Conservation (phyloP, 192 early-diverging fungal species). For the Physocladia obscura region DNA sequence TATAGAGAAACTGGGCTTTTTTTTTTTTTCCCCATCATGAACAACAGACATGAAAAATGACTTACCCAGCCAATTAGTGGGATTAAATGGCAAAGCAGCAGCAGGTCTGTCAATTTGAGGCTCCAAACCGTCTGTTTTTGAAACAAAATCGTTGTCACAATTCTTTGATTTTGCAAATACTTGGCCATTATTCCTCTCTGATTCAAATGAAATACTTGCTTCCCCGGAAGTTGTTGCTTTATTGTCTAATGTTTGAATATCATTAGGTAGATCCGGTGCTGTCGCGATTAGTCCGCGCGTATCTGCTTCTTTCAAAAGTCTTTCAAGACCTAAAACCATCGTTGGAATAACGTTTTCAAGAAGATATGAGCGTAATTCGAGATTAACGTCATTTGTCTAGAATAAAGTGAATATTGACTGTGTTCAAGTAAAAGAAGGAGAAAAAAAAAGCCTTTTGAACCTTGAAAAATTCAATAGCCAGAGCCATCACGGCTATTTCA, state of each 20-base stretch:
- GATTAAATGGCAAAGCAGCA: slow-evolving; percentile 37
- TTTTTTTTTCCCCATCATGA: background rate
- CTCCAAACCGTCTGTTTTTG: slow-evolving; percentile 2
- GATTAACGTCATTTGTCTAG: slow-evolving; percentile 37
- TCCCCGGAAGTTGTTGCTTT: background rate
- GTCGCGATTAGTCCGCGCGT: slow-evolving; percentile 20
- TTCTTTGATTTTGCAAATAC: background rate
- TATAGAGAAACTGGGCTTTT: slow-evolving; percentile 58
- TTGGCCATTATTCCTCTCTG: background rate
- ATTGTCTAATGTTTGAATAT: background rate
- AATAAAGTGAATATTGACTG: background rate
- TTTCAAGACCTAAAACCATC: slow-evolving; percentile 46
- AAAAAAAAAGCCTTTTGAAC: slow-evolving; percentile 1
- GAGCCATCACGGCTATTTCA: slow-evolving; percentile 35
- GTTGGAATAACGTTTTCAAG: slow-evolving; percentile 52
- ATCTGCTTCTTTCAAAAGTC: slow-evolving; percentile 45
- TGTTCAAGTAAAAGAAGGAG: background rate
- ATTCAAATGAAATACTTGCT: background rate
- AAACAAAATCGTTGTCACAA: background rate
- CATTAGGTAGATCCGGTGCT: background rate
- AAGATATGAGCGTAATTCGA: slow-evolving; percentile 50
- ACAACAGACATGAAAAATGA: background rate
- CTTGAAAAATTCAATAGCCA: slow-evolving; percentile 43
- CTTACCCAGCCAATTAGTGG: slow-evolving; percentile 59
- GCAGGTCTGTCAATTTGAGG: slow-evolving; percentile 37